Evolutionary conservation across 345 rosid species (phyloP).

Genomic region (Odontarrhena argentea): DNA sequence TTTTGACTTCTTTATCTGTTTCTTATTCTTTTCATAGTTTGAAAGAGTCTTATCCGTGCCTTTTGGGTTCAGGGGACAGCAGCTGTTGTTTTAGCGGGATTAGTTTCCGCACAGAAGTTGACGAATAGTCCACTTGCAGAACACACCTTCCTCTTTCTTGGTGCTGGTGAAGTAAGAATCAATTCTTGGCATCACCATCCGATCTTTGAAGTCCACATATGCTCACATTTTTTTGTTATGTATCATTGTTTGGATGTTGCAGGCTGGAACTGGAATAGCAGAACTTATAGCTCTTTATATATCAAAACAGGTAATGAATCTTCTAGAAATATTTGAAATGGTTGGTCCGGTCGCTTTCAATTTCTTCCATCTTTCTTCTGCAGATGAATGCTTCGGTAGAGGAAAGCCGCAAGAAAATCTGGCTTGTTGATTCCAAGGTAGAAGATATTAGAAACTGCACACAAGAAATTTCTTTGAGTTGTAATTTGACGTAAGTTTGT

Average conservation of each 20-base stretch:
- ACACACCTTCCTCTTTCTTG: constrained; percentile 86
- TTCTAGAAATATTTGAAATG: not conserved
- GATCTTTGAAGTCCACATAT: not conserved
- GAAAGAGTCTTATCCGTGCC: not conserved
- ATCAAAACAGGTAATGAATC: constrained; percentile 72
- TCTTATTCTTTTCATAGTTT: not conserved
- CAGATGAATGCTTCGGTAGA: constrained; percentile 73
- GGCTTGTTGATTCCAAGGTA: constrained; percentile 99
- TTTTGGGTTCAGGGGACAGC: constrained; percentile 77
- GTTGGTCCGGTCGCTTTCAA: not conserved
- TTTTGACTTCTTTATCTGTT: not conserved
- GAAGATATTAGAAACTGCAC: not conserved
- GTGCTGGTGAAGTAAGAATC: constrained; percentile 89
- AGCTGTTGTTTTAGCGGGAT: constrained; percentile 88
- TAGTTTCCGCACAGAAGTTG: constrained; percentile 76
- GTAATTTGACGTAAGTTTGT: constrained; percentile 6
- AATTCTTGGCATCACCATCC: not conserved
- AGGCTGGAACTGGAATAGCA: constrained; percentile 99
- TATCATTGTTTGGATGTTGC: constrained; percentile 33
- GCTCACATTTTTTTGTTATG: not conserved
- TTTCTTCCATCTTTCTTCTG: constrained; percentile 23
- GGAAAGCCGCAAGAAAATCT: constrained; percentile 84
- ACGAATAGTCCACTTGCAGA: constrained; percentile 66
- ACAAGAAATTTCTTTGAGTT: not conserved
- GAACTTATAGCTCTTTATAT: constrained; percentile 93